Evolutionary conservation across 164 flowering plant species (phyloP), one percentile per base, ranked within the genome.

Genomic region (Vitis cinerea): DNA sequence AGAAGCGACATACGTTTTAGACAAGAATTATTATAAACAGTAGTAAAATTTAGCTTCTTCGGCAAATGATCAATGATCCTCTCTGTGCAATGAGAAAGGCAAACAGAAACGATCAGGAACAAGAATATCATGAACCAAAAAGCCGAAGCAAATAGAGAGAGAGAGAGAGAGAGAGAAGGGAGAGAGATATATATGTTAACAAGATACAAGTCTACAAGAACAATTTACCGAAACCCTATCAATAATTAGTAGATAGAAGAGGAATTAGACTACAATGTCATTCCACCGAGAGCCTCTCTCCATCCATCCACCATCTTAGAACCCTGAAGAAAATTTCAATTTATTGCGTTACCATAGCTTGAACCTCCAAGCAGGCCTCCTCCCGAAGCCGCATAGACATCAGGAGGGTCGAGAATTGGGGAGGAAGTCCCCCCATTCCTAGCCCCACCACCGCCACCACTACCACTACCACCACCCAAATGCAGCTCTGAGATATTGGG

Each of bases 401-500:
- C 91, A 0, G 86, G 72, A 0, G 87, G 86, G 65, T 87, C 94
- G 2, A 87, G 70, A 8, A 86, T 72, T 8, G 85, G 89, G 0
- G 95, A 79, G 2, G 88, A 72, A 13, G 72, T 77, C 59, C 76
- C 88, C 51, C 77, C 78, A 19, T 77, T 78, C 13, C 84, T 80
- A 3, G 65, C 81, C 47, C 66, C 68, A 7, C 82, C 78, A 19
- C 75, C 71, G 2, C 61, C 72, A 4, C 64, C 56, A 8, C 77
- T 47, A 61, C 80, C 23, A 44, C 69, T 68, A 9, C 79, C 80
- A 59, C 87, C 93, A 11, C 98, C 97, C 67, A 94, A 82, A 79
- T 94, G 92, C 76, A 94, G 74, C 60, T 94, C 97, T 0, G 98
- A 87, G 7, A 94, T 50, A 64, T 90, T 88, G 0, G 95, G 97